Conservation (phyloP, 805 yeast species). For the Zygoascus biomembranicola region DNA sequence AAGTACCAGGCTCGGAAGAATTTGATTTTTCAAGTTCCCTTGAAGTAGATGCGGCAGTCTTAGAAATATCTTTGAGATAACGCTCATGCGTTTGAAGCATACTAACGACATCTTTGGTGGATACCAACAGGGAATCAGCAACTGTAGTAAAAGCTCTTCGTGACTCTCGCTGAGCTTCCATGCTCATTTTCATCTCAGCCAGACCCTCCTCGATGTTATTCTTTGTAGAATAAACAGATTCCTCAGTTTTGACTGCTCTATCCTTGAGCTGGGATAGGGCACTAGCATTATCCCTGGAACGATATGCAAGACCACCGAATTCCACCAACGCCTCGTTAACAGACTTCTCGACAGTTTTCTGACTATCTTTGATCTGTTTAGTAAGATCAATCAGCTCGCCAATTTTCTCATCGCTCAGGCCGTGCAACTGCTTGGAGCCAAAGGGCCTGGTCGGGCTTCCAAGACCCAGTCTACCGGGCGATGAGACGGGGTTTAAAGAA, state of each 20-base stretch:
- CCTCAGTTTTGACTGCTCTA: constrained; percentile 17
- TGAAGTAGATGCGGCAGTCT: background rate
- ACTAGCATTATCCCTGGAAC: constrained; percentile 31
- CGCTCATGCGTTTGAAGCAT: constrained; percentile 8
- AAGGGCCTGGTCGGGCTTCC: constrained; percentile 17
- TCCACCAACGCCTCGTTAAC: constrained; percentile 27
- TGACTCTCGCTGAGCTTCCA: constrained; percentile 12
- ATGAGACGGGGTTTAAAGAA: constrained; percentile 16
- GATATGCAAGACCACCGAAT: constrained; percentile 26
- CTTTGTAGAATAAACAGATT: constrained; percentile 12
- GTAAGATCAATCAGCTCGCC: constrained; percentile 24
- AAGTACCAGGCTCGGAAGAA: background rate
- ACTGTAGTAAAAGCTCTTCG: constrained; percentile 11
- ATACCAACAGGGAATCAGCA: constrained; percentile 13
- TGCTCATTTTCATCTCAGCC: background rate
- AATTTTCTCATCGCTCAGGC: constrained; percentile 11
- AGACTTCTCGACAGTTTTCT: constrained; percentile 26
- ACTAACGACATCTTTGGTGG: constrained; percentile 8
- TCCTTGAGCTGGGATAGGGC: constrained; percentile 23
- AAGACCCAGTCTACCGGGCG: background rate
- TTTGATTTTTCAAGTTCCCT: background rate
- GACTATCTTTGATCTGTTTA: constrained; percentile 24
- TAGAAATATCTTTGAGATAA: constrained; percentile 3
- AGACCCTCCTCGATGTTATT: constrained; percentile 5
- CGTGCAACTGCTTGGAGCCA: constrained; percentile 14